phyloP scores from a whole-genome alignment of 2,329 filamentous ascomycete species.

The Cladosporium phlei region DNA sequence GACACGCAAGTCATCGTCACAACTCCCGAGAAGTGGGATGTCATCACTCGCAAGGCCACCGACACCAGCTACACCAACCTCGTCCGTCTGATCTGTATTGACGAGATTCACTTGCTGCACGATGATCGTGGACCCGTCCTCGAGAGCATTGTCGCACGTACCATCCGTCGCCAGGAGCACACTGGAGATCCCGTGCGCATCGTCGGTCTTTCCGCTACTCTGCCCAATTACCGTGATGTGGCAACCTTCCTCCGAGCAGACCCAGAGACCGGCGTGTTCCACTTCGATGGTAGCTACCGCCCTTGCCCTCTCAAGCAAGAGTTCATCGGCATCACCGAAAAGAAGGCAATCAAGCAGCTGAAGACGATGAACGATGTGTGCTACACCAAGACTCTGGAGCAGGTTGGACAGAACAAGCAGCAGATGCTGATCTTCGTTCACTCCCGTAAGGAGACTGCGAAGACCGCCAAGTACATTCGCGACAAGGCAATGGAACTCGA shows the following conservation, averaged over 20 bases:
- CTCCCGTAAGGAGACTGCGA: conserved; percentile 95
- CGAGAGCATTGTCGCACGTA: conserved; percentile 93
- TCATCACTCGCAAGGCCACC: conserved; percentile 95
- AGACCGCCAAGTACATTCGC: conserved; percentile 91
- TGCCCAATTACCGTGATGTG: conserved; percentile 95
- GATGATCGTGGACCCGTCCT: conserved; percentile 95
- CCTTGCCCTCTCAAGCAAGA: conserved; percentile 94
- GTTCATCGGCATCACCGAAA: conserved; percentile 94
- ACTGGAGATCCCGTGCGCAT: conserved; percentile 90
- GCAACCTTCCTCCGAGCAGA: conserved; percentile 93
- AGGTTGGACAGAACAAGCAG: conserved; percentile 86
- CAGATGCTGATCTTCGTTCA: conserved; percentile 99
- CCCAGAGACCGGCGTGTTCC: conserved; percentile 77
- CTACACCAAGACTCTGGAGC: conserved; percentile 94
- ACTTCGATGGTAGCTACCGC: conserved; percentile 90
- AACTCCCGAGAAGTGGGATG: conserved; percentile 98
- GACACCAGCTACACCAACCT: conserved; percentile 95
- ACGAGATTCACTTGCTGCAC: conserved; percentile 95
- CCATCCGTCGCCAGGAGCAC: conserved; percentile 87
- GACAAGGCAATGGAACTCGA: conserved; percentile 97
- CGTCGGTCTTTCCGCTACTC: conserved; percentile 85
- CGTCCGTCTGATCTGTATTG: conserved; percentile 93
- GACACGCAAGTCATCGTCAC: conserved; percentile 98
- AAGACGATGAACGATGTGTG: conserved; percentile 99
- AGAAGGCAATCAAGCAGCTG: conserved; percentile 96